Conservation (phyloP, 495 filamentous ascomycete species). For the Bombardia bombarda region DNA sequence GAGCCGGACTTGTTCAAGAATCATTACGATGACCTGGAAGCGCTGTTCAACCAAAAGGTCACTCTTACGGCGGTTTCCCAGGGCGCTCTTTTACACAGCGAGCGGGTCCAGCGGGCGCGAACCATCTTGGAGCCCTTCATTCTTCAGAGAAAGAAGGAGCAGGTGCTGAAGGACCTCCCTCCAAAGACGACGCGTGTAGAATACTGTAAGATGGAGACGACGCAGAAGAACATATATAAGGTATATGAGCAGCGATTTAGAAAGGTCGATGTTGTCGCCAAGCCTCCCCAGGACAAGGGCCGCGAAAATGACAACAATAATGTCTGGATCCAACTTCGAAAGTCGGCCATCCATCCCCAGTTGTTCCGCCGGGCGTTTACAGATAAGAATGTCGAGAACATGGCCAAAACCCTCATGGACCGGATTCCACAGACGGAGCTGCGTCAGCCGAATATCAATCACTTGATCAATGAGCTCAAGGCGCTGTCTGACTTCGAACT, state of each 20-base stretch:
- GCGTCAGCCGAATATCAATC: conserved; percentile 46
- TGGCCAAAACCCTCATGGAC: conserved; percentile 68
- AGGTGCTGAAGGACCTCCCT: conserved; percentile 83
- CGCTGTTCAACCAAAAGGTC: conserved; percentile 84
- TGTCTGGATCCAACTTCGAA: conserved; percentile 82
- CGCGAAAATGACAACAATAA: conserved; percentile 50
- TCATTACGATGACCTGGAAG: conserved; percentile 60
- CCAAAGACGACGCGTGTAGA: conserved; percentile 71
- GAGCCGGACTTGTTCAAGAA: conserved; percentile 77
- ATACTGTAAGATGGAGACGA: conserved; percentile 65
- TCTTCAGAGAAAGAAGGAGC: conserved; percentile 84
- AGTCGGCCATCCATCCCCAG: conserved; percentile 88
- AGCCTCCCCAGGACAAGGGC: conserved; percentile 16
- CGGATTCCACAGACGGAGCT: conserved; percentile 33
- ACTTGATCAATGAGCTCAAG: conserved; percentile 65
- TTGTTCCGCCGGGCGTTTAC: conserved; percentile 75
- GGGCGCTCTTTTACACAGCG: conserved; percentile 69
- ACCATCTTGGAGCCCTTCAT: conserved; percentile 95
- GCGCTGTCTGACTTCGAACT: conserved; percentile 74
- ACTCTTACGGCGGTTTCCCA: conserved; percentile 67
- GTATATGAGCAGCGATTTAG: conserved; percentile 30
- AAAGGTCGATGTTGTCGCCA: conserved; percentile 43
- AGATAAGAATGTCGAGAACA: conserved; percentile 63
- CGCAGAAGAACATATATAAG: conserved; percentile 65
- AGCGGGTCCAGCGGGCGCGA: conserved; percentile 76